Evolutionary conservation across 2,329 filamentous ascomycete species (phyloP), one percentile per base, ranked within the genome.

Genomic region (Penicillium vulpinum): DNA sequence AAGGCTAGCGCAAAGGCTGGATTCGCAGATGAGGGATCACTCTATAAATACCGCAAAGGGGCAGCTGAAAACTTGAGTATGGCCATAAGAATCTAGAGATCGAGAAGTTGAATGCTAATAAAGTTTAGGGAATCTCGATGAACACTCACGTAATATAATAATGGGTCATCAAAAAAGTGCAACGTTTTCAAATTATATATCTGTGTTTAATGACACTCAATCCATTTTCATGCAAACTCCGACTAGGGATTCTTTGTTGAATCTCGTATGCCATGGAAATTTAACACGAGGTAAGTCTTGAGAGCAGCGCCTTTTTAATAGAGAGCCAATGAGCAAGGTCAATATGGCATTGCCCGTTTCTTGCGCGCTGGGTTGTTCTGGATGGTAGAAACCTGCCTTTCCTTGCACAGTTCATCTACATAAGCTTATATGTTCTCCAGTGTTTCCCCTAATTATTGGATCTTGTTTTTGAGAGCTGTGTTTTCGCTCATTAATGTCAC

Each of bases 31-130:
- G 33, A 46, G 31, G 58, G 55, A 24, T 51, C 60, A 35, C 33
- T 62, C 2, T 65, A 65, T 36, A 65, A 65, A 49, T 65, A 65
- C 35, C 56, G 58, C 7, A 65, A 64, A 62, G 63, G 61, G 5
- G 62, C 57, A 15, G 57, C 57, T 40, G 41, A 28, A 21, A 22
- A 46, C 7, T 21, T 46, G 15, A 18, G 44, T 46, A 46, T n/a
- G 28, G 4, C 8, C 7, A 9, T 18, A n/a, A 36, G 9, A 9
- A 10, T 18, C 16, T 36, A 36, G 35, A 18, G 35, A 18, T 36
- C n/a, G 16, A 36, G n/a, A 36, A 36, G 18, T 36, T 36, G 15
- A 8, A 18, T 18, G 18, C 35, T 36, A 10, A 36, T 8, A 36
- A 36, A 18, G 4, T 18, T 18, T 10, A 36, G 35, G 35, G 35